Conservation (phyloP, 805 yeast species). For the Teunomyces barrocoloradensis region DNA sequence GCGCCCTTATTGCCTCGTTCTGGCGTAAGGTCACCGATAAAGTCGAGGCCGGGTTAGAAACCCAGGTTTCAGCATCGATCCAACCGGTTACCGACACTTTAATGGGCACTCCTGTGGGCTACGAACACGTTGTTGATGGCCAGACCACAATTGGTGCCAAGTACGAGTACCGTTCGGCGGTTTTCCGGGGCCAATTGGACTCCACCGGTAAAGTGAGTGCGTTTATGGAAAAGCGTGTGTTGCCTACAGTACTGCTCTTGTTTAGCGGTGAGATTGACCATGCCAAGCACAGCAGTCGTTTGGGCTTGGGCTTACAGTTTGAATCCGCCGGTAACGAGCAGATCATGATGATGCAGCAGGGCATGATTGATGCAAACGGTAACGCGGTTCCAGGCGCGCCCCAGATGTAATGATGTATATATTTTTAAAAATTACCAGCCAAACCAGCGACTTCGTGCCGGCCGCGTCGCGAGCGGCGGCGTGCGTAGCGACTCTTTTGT, state of each 20-base stretch:
- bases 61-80: conserved; percentile 74
- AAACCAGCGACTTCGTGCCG: conserved; percentile 21
- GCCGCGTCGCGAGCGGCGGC: background rate
- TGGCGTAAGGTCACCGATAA: conserved; percentile 92
- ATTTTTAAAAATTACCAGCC: conserved; percentile 31
- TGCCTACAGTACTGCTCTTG: conserved; percentile 85
- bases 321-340: conserved; percentile 95
- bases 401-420: conserved; percentile 22
- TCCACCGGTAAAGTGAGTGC: conserved; percentile 87
- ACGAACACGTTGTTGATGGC: conserved; percentile 85
- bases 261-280: conserved; percentile 95
- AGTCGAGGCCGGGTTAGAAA: conserved; percentile 93
- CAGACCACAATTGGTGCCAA: conserved; percentile 93
- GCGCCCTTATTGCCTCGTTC: conserved; percentile 83
- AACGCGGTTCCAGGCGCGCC: conserved; percentile 84
- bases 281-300: conserved; percentile 60
- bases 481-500: background rate
- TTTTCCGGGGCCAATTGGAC: conserved; percentile 93
- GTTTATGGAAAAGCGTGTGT: conserved; percentile 87
- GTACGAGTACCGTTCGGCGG: conserved; percentile 95
- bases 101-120: conserved; percentile 76
- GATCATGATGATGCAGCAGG: conserved; percentile 87
- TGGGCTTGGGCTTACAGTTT: conserved; percentile 93
- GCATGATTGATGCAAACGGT: conserved; percentile 77
- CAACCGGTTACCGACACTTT: conserved; percentile 71